Conservation (phyloP, 23 red algal species). For the Gracilaria gracilis region DNA sequence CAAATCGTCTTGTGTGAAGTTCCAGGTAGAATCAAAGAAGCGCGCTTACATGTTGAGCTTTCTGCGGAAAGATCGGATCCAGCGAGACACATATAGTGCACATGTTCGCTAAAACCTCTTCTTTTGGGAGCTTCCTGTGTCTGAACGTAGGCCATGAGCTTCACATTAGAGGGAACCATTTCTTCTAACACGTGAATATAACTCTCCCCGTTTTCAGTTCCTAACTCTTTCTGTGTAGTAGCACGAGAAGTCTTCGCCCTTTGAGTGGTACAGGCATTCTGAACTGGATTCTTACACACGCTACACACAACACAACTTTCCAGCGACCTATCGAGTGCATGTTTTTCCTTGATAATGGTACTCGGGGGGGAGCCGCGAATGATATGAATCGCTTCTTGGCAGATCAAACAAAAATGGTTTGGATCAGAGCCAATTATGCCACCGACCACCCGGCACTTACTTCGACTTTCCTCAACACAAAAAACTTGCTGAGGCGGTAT, state of each 20-base stretch:
- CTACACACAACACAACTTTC: not conserved
- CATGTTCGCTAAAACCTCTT: not conserved
- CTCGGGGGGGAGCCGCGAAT: not conserved
- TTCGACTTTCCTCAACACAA: not conserved
- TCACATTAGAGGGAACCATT: not conserved
- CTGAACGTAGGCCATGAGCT: not conserved
- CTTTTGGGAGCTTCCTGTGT: not conserved
- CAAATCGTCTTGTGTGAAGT: not conserved
- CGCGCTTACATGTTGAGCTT: not conserved
- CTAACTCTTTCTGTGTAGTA: not conserved
- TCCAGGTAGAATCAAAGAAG: not conserved
- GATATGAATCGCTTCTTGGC: not conserved
- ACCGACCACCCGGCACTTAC: not conserved
- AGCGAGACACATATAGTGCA: not conserved
- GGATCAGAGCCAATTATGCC: not conserved
- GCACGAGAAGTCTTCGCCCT: not conserved
- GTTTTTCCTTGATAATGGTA: not conserved
- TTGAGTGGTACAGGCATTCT: not conserved
- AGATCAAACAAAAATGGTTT: not conserved
- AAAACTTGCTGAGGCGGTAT: not conserved
- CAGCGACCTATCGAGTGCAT: not conserved
- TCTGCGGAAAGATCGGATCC: not conserved
- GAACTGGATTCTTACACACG: not conserved
- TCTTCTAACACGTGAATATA: not conserved
- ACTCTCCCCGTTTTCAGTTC: not conserved